These are phyloP conservation scores for Heterococcus sp. DNA, from an alignment of 108 stramenopile species.

Conservation along the genomic window DNA sequence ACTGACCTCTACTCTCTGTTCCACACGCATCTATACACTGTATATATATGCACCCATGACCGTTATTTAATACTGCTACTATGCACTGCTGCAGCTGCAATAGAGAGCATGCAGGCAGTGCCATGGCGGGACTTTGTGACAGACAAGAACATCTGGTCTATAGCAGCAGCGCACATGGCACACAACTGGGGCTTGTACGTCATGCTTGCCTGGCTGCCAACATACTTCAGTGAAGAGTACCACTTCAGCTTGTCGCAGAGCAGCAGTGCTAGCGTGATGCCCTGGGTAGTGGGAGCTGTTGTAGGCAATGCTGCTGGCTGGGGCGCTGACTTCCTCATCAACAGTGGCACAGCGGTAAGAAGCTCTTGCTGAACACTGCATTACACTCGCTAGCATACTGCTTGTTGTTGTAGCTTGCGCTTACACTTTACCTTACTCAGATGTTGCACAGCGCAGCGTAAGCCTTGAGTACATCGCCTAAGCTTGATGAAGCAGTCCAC, in stretches of 20 bases:
- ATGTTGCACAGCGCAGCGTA: no score
- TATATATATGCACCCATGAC: no score
- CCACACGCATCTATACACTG: no score
- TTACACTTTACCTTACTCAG: no score
- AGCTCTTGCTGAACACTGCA: no score
- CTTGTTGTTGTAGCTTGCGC: no score
- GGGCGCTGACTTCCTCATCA: conserved; percentile 63
- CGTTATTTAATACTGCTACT: no score
- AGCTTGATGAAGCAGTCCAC: no score
- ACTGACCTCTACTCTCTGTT: no score
- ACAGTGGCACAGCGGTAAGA: conserved; percentile 9
- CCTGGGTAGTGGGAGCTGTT: conserved; percentile 69
- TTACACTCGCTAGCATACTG: no score
- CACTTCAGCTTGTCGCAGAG: conserved; percentile 72
- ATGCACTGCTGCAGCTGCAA: neutral
- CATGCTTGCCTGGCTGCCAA: conserved; percentile 75
- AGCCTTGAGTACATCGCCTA: no score
- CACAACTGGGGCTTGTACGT: conserved; percentile 87
- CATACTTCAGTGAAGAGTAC: conserved; percentile 72
- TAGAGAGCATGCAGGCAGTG: neutral
- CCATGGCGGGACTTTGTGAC: conserved; percentile 68
- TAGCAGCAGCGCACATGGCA: conserved; percentile 76
- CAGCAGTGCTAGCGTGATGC: conserved; percentile 65
- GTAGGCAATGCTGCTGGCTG: conserved; percentile 69
- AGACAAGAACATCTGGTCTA: conserved; percentile 71